Percentiles rank a stretch among this genome's conserved stretches.
Evolutionary conservation across 805 yeast genomes (phyloP).

Genomic region (Ascoidea rubescens): DNA sequence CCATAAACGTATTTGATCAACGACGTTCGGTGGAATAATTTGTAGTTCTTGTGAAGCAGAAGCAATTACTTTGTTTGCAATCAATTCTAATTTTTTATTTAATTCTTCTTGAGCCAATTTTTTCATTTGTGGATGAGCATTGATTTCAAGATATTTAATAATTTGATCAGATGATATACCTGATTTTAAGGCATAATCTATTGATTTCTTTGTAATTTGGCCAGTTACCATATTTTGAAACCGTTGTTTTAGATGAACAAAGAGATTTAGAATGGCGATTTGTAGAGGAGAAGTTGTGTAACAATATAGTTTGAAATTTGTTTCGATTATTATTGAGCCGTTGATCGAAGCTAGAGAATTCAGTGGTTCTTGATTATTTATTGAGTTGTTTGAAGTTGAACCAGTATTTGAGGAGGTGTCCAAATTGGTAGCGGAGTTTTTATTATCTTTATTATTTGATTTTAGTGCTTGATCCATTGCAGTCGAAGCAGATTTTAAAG

Average conservation of each 20-base stretch:
- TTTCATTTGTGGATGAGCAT: conserved; percentile 89
- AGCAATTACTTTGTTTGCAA: conserved; percentile 33
- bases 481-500: conserved; percentile 57
- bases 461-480: conserved; percentile 59
- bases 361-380: conserved; percentile 11
- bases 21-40: conserved; percentile 86
- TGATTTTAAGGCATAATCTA: conserved; percentile 65
- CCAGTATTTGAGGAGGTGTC: too few species aligned
- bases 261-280: conserved; percentile 80
- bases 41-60: conserved; percentile 11
- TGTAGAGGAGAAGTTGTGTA: conserved; percentile 91
- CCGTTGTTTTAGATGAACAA: conserved; percentile 73
- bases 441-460: conserved; percentile 12
- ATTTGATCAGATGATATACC: conserved; percentile 96
- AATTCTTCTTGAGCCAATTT: conserved; percentile 55
- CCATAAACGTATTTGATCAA: conserved; percentile 93
- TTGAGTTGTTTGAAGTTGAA: conserved; percentile 5
- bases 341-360: conserved; percentile 13
- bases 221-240: conserved; percentile 92
- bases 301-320: conserved; percentile 86
- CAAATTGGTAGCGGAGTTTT: neutral
- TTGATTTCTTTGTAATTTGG: conserved; percentile 82
- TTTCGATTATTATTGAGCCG: conserved; percentile 81
- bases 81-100: conserved; percentile 54
- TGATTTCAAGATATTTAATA: conserved; percentile 74